These are phyloP conservation scores for Fusarium sp. DNA, from an alignment of 2,329 filamentous ascomycete genomes.

Conservation along the genomic window DNA sequence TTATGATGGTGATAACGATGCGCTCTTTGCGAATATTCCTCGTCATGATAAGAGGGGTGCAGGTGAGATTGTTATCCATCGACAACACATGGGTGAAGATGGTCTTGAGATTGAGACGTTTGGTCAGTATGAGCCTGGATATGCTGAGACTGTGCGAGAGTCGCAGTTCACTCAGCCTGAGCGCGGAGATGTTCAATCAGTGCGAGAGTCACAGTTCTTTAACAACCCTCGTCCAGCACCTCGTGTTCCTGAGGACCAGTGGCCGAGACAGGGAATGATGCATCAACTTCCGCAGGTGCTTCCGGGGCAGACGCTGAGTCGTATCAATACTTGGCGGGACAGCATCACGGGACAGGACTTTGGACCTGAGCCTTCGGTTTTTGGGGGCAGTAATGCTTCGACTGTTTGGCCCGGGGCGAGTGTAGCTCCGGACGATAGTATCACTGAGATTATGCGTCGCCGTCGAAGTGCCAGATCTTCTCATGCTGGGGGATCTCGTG, in stretches of 20 bases:
- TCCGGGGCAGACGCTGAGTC: neutral
- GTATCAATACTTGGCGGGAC: slow-evolving; percentile 10
- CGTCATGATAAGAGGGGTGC: neutral
- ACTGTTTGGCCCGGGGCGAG: slow-evolving; percentile 17
- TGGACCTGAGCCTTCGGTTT: neutral
- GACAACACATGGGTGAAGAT: neutral
- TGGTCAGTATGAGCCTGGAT: neutral
- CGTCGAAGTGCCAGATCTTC: no score
- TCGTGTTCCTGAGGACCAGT: neutral
- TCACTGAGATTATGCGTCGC: neutral
- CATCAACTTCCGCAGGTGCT: neutral
- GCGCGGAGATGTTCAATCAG: neutral
- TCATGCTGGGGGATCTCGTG: neutral
- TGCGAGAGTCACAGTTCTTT: slow-evolving; percentile 4
- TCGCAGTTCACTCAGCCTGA: neutral
- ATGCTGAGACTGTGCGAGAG: neutral
- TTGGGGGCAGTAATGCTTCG: slow-evolving; percentile 5
- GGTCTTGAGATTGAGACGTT: neutral
- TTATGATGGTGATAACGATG: slow-evolving; percentile 30
- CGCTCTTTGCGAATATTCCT: slow-evolving; percentile 32
- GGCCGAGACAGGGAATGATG: neutral
- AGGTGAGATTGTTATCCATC: slow-evolving; percentile 29
- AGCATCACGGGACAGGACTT: neutral
- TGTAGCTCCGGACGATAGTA: slow-evolving; percentile 8
- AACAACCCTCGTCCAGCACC: neutral